phyloP scores from a whole-genome alignment of 2,329 filamentous ascomycete genomes.

The Trichoderma sp. region DNA sequence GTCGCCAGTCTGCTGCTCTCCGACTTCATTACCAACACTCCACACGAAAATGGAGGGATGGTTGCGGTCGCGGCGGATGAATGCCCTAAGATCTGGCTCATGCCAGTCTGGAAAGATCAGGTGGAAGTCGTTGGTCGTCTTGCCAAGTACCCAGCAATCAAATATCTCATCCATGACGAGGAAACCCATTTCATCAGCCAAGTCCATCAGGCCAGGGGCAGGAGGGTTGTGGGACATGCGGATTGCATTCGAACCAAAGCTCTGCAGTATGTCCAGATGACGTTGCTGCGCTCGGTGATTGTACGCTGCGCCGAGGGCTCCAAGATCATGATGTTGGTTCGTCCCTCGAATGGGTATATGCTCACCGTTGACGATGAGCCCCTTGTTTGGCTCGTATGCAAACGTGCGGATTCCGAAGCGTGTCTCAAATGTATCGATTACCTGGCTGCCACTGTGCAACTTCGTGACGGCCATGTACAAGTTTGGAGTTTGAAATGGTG shows the following conservation, averaged over 20 bases:
- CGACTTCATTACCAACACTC: not conserved
- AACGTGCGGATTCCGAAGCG: not conserved
- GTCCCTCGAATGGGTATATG: not conserved
- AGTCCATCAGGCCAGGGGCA: not conserved
- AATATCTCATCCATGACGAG: not conserved
- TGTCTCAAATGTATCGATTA: not conserved
- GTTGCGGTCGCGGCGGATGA: not conserved
- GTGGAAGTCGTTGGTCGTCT: not conserved
- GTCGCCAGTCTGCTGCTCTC: not conserved
- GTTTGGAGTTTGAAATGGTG: not conserved
- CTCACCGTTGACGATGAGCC: not conserved
- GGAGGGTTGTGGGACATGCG: not conserved
- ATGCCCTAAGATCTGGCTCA: not conserved
- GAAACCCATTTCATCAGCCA: not conserved
- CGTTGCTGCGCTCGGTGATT: not conserved
- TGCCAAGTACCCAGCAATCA: not conserved
- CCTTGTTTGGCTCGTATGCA: not conserved
- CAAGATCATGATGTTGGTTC: not conserved
- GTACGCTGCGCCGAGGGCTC: not conserved
- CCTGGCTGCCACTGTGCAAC: not conserved
- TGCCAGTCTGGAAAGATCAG: not conserved
- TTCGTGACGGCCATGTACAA: not conserved
- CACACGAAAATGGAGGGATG: not conserved
- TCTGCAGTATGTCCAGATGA: not conserved
- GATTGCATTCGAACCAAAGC: not conserved